Evolutionary conservation across 1,139 yeast species (phyloP).

Genomic region (Diutina mesorugosa): DNA sequence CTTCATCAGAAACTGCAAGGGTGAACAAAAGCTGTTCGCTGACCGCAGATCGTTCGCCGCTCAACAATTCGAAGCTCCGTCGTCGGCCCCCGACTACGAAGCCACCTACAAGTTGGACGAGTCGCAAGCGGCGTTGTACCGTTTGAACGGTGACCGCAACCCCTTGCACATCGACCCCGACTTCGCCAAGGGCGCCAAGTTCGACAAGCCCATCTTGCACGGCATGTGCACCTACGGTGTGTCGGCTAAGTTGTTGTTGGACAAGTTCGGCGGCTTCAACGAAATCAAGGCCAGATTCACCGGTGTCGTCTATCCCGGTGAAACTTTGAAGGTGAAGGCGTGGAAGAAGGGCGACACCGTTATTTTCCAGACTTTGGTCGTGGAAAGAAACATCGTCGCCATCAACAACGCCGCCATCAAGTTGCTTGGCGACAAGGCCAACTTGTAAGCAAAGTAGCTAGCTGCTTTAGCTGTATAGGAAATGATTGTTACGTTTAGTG

Average conservation of each 20-base stretch:
- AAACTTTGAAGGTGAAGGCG: conserved; percentile 66
- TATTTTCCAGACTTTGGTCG: conserved; percentile 72
- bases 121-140: conserved; percentile 81
- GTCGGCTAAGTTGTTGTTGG: conserved; percentile 62
- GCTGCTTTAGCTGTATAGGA: neutral
- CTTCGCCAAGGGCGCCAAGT: conserved; percentile 83
- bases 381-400: conserved; percentile 68
- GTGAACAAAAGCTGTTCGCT: conserved; percentile 38
- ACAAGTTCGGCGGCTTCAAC: conserved; percentile 67
- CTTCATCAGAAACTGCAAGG: conserved; percentile 70
- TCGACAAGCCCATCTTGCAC: conserved; percentile 80
- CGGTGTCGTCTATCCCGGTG: conserved; percentile 95
- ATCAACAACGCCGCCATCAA: conserved; percentile 84
- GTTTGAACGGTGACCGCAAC: conserved; percentile 88
- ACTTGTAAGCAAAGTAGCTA: conserved; percentile 14
- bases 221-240: conserved; percentile 87
- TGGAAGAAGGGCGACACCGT: conserved; percentile 71
- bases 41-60: conserved; percentile 48
- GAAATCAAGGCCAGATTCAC: conserved; percentile 89
- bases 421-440: conserved; percentile 33
- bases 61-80: conserved; percentile 54
- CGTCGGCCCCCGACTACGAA: conserved; percentile 54
- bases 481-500: neutral
- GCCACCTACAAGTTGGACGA: conserved; percentile 44
- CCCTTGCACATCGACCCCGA: conserved; percentile 92